Evolutionary conservation across 345 rosid species (phyloP).

Genomic region (Gossypium stocksii): DNA sequence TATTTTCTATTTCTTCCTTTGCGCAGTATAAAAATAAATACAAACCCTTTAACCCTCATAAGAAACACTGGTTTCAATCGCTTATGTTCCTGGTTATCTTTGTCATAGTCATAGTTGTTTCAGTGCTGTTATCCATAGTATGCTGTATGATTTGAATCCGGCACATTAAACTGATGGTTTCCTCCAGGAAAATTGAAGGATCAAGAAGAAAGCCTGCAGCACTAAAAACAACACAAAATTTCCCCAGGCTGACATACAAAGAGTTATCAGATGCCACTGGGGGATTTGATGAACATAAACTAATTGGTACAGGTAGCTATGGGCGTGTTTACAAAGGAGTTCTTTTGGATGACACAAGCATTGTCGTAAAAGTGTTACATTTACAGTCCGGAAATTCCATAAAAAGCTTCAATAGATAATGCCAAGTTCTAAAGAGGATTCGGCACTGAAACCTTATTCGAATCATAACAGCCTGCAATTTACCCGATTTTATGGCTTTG

Average conservation of each 20-base stretch:
- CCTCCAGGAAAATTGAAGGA: conserved; percentile 24
- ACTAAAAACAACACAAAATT: conserved; percentile 29
- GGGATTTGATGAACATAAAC: conserved; percentile 37
- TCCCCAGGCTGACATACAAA: conserved; percentile 51
- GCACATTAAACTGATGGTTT: conserved; percentile 20
- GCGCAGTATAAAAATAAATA: too few species aligned
- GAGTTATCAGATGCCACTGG: conserved; percentile 44
- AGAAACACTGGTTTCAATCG: conserved; percentile 26
- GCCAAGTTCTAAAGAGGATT: conserved; percentile 52
- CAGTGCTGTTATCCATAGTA: conserved; percentile 22
- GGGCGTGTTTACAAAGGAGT: conserved; percentile 48
- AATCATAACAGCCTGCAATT: conserved; percentile 54
- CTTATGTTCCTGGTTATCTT: conserved; percentile 27
- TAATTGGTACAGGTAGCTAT: conserved; percentile 41
- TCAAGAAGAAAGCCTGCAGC: conserved; percentile 2
- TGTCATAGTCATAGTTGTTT: conserved; percentile 18
- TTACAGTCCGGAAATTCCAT: conserved; percentile 37
- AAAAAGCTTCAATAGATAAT: conserved; percentile 56
- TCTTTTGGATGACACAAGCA: conserved; percentile 37
- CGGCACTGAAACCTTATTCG: conserved; percentile 53
- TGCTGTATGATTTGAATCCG: conserved; percentile 31
- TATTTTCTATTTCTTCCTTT: too few species aligned
- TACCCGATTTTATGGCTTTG: conserved; percentile 55
- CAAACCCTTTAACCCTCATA: too few species aligned
- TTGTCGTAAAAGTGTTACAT: conserved; percentile 48